Conservation (phyloP, 768 basidiomycete genomes). For the Boletus insuetus region DNA sequence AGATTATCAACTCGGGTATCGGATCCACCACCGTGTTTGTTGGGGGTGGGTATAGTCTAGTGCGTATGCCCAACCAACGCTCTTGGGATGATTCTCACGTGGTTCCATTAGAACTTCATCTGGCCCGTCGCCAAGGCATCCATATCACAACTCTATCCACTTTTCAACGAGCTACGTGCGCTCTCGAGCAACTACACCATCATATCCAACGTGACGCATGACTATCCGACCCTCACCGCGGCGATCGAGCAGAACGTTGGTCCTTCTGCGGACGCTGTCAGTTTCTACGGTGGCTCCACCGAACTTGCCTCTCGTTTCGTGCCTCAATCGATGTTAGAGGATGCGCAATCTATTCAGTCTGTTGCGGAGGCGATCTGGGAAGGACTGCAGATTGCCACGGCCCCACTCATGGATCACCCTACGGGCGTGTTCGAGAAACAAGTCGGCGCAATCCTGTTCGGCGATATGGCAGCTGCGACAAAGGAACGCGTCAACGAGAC, state of each 20-base stretch:
- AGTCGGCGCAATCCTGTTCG: slow-evolving; percentile 4
- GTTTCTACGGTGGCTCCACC: slow-evolving; percentile 10
- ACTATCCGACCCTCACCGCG: slow-evolving; percentile 11
- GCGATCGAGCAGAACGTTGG: slow-evolving; percentile 2
- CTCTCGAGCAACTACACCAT: slow-evolving; percentile 12
- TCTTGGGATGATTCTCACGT: background rate
- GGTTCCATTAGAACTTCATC: slow-evolving; percentile 2
- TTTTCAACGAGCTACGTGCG: slow-evolving; percentile 13
- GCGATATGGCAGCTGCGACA: slow-evolving; percentile 11
- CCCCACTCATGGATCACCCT: background rate
- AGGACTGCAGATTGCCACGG: slow-evolving; percentile 7
- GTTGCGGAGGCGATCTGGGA: slow-evolving; percentile 21
- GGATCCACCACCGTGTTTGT: background rate
- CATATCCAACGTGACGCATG: slow-evolving; percentile 9
- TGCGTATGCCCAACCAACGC: background rate
- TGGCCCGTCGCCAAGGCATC: slow-evolving; percentile 7
- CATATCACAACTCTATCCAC: slow-evolving; percentile 9
- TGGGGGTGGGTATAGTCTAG: slow-evolving; percentile 1
- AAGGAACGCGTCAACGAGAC: slow-evolving; percentile 11
- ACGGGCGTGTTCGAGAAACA: background rate
- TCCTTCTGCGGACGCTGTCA: slow-evolving; percentile 6
- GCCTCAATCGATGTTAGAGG: slow-evolving; percentile 10
- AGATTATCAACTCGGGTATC: slow-evolving; percentile 10
- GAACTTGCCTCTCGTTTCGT: slow-evolving; percentile 15
- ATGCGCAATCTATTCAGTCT: background rate